A percentile compares a stretch with the other conserved stretches of the same genome.
phyloP scores from a whole-genome alignment of 2,329 filamentous ascomycete genomes.

The Anisogramma anomala region DNA sequence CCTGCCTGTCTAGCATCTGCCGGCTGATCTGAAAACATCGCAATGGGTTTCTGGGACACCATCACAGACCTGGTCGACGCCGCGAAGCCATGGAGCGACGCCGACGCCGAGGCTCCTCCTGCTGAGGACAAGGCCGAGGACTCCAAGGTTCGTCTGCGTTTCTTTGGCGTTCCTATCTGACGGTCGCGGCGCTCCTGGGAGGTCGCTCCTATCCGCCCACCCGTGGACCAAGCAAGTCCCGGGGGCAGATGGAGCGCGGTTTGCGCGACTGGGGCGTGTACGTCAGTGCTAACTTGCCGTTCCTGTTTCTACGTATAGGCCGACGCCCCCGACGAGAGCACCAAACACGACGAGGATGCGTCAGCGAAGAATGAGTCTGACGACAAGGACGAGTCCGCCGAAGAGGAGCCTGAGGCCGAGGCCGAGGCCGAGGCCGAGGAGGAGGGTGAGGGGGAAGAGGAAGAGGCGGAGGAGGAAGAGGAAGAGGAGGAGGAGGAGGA shows the following conservation, averaged over 20 bases:
- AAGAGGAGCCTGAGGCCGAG: constrained; percentile 42
- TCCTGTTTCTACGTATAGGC: constrained; percentile 19
- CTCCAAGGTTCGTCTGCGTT: constrained; percentile 37
- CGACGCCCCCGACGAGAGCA: constrained; percentile 24
- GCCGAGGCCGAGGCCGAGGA: constrained; percentile 32
- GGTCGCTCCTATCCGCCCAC: no score
- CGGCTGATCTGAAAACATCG: constrained; percentile 30
- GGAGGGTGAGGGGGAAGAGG: constrained; percentile 27
- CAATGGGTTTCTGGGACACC: constrained; percentile 57
- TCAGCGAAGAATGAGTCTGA: constrained; percentile 38
- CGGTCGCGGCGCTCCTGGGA: no score
- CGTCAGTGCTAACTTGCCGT: background rate
- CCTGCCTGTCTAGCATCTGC: constrained; percentile 18
- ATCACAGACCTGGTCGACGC: constrained; percentile 54
- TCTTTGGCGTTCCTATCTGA: no score
- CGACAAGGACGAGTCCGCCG: constrained; percentile 21
- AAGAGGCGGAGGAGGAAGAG: constrained; percentile 55
- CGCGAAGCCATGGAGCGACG: constrained; percentile 52
- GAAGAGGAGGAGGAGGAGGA: constrained; percentile 75
- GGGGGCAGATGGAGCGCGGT: background rate
- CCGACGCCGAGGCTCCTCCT: constrained; percentile 56
- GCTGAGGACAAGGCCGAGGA: constrained; percentile 37
- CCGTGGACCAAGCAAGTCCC: background rate
- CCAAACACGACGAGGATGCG: constrained; percentile 21
- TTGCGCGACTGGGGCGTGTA: background rate